These are phyloP conservation scores for Nannochloris sp. DNA, from an alignment of 139 green algal genomes.

Conservation along the genomic window DNA sequence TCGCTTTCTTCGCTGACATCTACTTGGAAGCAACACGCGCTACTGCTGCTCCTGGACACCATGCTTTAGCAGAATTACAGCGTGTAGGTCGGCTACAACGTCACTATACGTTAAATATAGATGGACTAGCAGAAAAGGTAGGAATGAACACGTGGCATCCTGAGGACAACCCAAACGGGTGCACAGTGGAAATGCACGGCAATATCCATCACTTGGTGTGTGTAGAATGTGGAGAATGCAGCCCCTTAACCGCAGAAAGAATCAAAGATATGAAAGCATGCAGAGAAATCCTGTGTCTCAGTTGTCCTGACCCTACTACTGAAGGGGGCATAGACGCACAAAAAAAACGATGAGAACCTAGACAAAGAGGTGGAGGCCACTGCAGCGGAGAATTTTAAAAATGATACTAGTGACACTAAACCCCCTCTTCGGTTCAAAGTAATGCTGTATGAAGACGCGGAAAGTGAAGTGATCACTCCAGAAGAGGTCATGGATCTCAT, in stretches of 20 bases:
- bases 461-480: conserved; percentile 70
- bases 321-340: too few relatives aligned
- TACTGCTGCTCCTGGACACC: conserved; percentile 42
- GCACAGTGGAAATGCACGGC: conserved; percentile 86
- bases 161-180: conserved; percentile 50
- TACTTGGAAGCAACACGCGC: conserved; percentile 55
- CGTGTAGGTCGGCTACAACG: conserved; percentile 48
- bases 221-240: conserved; percentile 32
- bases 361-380: too few relatives aligned
- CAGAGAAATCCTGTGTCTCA: background rate
- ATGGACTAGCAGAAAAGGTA: conserved; percentile 64
- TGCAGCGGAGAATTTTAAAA: background rate
- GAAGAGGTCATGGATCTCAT: conserved; percentile 78
- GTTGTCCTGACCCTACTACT: background rate
- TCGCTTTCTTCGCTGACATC: conserved; percentile 81
- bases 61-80: conserved; percentile 41
- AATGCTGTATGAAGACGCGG: conserved; percentile 89
- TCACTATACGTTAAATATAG: conserved; percentile 94
- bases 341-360: too few relatives aligned
- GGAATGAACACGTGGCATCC: conserved; percentile 83
- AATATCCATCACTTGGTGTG: conserved; percentile 61
- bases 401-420: background rate
- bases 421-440: conserved; percentile 43
- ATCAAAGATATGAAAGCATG: conserved; percentile 29
- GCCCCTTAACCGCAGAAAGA: conserved; percentile 27